These are phyloP conservation scores for Tricholoma saponaceum DNA, from an alignment of 768 basidiomycete species.

Conservation along the genomic window DNA sequence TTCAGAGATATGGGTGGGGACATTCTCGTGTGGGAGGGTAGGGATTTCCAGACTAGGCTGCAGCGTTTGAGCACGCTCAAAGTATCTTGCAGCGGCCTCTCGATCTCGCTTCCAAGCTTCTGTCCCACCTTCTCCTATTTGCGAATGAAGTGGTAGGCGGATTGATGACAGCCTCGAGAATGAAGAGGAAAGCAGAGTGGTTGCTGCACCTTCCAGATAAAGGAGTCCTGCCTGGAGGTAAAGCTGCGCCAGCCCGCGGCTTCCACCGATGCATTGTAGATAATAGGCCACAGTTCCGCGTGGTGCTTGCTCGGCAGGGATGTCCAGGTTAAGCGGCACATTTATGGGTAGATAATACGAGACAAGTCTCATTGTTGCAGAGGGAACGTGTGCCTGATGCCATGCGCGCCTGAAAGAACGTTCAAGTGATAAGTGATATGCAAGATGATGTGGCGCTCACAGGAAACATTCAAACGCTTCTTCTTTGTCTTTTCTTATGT, in stretches of 20 bases:
- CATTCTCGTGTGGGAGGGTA: conserved; percentile 45
- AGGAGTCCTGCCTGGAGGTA: conserved; percentile 78
- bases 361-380: conserved; percentile 74
- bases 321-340: conserved; percentile 33
- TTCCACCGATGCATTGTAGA: conserved; percentile 61
- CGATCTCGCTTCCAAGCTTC: conserved; percentile 76
- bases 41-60: conserved; percentile 68
- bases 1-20: conserved; percentile 23
- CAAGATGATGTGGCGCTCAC: conserved; percentile 36
- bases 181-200: conserved; percentile 65
- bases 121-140: conserved; percentile 52
- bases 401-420: conserved; percentile 61
- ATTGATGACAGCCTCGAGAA: conserved; percentile 77
- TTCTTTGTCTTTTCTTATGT: conserved; percentile 71
- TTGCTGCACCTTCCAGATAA: conserved; percentile 77
- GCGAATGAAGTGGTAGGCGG: conserved; percentile 53
- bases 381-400: conserved; percentile 72
- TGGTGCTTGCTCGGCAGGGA: conserved; percentile 32
- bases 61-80: conserved; percentile 62
- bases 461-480: conserved; percentile 81
- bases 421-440: conserved; percentile 3
- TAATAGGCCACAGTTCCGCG: conserved; percentile 60
- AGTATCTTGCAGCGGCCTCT: conserved; percentile 64
- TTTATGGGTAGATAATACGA: conserved; percentile 67
- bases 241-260: conserved; percentile 64